Percentiles rank a stretch among this genome's conserved stretches.
phyloP scores from a whole-genome alignment of 2,329 filamentous ascomycete species.

The Colletotrichum sojae region DNA sequence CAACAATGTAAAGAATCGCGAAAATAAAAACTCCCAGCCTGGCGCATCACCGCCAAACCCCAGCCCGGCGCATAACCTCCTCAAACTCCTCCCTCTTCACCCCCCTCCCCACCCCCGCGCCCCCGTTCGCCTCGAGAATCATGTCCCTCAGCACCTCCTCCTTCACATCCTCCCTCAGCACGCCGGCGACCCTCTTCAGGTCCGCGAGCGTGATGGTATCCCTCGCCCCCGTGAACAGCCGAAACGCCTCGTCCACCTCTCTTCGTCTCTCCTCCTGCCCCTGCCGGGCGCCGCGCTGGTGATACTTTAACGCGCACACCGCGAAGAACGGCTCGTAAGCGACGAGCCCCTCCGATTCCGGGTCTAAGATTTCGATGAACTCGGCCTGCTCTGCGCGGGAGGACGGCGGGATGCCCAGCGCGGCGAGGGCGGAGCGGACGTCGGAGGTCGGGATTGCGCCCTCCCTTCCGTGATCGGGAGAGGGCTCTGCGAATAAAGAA shows the following conservation, averaged over 20 bases:
- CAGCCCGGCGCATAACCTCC: constrained; percentile 86
- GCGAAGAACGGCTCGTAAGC: constrained; percentile 87
- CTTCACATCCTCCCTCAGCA: constrained; percentile 86
- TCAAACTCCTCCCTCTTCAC: constrained; percentile 88
- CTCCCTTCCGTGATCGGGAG: constrained; percentile 72
- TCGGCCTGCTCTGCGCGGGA: constrained; percentile 78
- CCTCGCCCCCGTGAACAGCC: constrained; percentile 76
- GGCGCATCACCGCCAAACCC: constrained; percentile 81
- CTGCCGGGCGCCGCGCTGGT: constrained; percentile 64
- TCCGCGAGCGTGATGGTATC: constrained; percentile 83
- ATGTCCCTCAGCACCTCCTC: constrained; percentile 92
- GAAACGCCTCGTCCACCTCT: constrained; percentile 87
- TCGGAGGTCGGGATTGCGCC: constrained; percentile 78
- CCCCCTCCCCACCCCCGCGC: constrained; percentile 77
- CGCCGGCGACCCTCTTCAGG: constrained; percentile 82
- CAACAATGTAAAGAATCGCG: not conserved
- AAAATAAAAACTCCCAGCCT: not conserved
- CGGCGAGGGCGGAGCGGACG: constrained; percentile 80
- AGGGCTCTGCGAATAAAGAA: constrained; percentile 81
- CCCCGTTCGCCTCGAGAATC: constrained; percentile 94
- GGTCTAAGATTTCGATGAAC: constrained; percentile 86
- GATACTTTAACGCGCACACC: constrained; percentile 89
- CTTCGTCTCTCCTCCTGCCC: constrained; percentile 55
- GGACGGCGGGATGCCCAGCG: constrained; percentile 81
- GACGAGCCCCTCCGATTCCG: constrained; percentile 82